Conservation (phyloP, 2,329 filamentous ascomycete genomes). For the Plenodomus tracheiphilus region DNA sequence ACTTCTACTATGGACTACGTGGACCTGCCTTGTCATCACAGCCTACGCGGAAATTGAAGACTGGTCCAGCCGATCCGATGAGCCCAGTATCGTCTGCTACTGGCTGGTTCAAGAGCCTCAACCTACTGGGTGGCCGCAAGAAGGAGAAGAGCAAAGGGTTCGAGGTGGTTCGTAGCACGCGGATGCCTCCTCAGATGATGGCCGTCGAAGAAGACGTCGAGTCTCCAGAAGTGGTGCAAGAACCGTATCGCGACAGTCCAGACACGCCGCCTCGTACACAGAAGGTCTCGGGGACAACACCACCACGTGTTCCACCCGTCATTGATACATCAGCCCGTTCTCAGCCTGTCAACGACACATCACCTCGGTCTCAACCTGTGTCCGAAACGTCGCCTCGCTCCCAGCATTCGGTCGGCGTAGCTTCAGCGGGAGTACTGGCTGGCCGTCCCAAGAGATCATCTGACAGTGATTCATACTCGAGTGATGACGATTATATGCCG, state of each 20-base stretch:
- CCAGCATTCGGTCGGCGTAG: slow-evolving; percentile 8
- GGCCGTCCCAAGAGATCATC: slow-evolving; percentile 50
- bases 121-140: slow-evolving; percentile 77
- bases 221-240: slow-evolving; percentile 30
- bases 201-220: slow-evolving; percentile 65
- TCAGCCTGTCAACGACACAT: background rate
- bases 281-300: background rate
- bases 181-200: slow-evolving; percentile 76
- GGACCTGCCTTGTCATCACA: slow-evolving; percentile 83
- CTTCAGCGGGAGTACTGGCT: slow-evolving; percentile 16
- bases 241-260: slow-evolving; percentile 60
- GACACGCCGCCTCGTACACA: slow-evolving; percentile 20
- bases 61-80: slow-evolving; percentile 91
- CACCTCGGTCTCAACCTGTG: background rate
- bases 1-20: slow-evolving; percentile 94
- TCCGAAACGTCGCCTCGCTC: background rate
- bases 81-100: slow-evolving; percentile 86
- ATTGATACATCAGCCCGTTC: background rate
- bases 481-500: slow-evolving; percentile 51
- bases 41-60: slow-evolving; percentile 83
- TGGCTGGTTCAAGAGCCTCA: slow-evolving; percentile 74
- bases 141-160: slow-evolving; percentile 97
- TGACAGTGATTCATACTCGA: slow-evolving; percentile 36
- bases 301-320: background rate
- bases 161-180: slow-evolving; percentile 88